These are phyloP conservation scores for Avena sativa DNA, from an alignment of 176 grass and related monocot species.

Conservation along the genomic window DNA sequence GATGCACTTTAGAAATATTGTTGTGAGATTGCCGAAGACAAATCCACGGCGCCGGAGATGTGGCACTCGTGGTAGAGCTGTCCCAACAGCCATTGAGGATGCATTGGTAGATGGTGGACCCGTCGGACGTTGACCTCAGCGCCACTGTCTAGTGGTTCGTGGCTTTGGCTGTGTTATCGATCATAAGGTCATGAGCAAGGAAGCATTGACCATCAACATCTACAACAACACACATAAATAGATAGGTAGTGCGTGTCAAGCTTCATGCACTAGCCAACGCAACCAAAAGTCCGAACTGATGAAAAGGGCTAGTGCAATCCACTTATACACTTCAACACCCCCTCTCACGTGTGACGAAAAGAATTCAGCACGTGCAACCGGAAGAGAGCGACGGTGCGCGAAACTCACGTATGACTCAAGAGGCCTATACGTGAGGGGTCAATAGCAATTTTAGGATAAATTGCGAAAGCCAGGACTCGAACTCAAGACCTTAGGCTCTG, in stretches of 20 bases:
- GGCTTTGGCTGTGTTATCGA: neutral
- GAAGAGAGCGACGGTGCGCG: no score
- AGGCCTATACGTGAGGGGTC: no score
- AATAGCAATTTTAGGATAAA: no score
- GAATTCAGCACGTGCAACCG: no score
- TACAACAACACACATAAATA: neutral
- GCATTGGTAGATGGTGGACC: neutral
- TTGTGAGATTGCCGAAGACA: neutral
- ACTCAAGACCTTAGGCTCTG: no score
- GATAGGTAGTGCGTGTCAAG: neutral
- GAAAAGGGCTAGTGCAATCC: no score
- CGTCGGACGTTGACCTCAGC: neutral
- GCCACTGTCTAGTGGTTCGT: neutral
- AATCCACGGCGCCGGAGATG: neutral
- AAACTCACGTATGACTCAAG: no score
- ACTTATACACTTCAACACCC: no score
- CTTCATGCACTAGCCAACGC: no score
- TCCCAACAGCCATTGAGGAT: neutral
- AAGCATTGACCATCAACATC: neutral
- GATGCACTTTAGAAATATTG: slow-evolving; percentile 53
- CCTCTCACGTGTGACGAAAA: no score
- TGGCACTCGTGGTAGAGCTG: neutral
- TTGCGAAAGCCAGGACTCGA: no score
- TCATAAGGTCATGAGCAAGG: neutral
- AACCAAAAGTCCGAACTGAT: no score